These are phyloP conservation scores for Plasmodium yoelii DNA, from an alignment of 169 alveolate species.

Conservation along the genomic window DNA sequence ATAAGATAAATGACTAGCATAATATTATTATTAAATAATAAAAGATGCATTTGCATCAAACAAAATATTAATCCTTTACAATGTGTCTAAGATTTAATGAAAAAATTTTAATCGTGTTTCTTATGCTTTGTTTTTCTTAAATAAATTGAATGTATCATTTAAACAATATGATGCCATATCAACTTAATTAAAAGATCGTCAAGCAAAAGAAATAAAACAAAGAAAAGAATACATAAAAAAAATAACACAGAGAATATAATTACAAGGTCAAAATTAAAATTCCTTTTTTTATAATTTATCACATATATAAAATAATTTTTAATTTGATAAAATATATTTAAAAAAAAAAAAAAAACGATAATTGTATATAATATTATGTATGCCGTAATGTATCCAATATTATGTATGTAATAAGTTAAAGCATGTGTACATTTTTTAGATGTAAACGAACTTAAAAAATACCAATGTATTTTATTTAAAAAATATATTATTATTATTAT, in stretches of 20 bases:
- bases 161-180: slow-evolving; percentile 16
- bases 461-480: slow-evolving; percentile 30
- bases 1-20: slow-evolving; percentile 29
- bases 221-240: slow-evolving; percentile 7
- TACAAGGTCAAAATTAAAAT: slow-evolving; percentile 44
- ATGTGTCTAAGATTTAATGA: slow-evolving; percentile 63
- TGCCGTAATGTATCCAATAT: not conserved
- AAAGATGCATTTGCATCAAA: slow-evolving; percentile 49
- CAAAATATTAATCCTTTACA: slow-evolving; percentile 47
- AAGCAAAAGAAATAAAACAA: slow-evolving; percentile 46
- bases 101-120: slow-evolving; percentile 27
- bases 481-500: slow-evolving; percentile 6
- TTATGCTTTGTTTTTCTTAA: slow-evolving; percentile 26
- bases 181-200: slow-evolving; percentile 20
- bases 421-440: slow-evolving; percentile 39
- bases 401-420: slow-evolving; percentile 24
- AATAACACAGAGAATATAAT: slow-evolving; percentile 23
- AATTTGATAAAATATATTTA: slow-evolving; percentile 13
- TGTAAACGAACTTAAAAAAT: slow-evolving; percentile 49
- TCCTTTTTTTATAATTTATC: slow-evolving; percentile 3
- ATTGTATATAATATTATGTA: too few relatives aligned
- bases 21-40: slow-evolving; percentile 17
- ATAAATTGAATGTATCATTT: slow-evolving; percentile 29
- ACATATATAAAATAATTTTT: slow-evolving; percentile 13
- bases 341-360: slow-evolving; percentile 1